phyloP scores from a whole-genome alignment of 2,329 filamentous ascomycete genomes.

The Esteya vermicola region DNA sequence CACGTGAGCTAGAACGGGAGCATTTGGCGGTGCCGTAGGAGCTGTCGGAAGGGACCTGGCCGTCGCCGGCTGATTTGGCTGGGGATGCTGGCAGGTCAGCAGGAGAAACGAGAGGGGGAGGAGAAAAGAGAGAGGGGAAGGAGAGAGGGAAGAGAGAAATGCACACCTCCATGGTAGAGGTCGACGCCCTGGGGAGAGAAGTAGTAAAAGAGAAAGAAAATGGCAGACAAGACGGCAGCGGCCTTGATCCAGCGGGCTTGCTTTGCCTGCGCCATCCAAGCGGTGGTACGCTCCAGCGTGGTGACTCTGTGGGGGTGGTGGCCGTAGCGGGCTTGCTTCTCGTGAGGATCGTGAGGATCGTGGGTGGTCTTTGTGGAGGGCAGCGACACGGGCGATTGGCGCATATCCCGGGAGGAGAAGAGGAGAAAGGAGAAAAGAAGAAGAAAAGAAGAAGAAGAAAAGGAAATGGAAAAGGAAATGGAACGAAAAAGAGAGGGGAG shows the following conservation, averaged over 20 bases:
- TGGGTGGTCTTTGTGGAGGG: conserved; percentile 43
- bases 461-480: neutral
- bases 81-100: neutral
- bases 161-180: conserved; percentile 33
- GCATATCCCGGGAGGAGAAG: conserved; percentile 35
- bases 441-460: neutral
- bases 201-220: conserved; percentile 50
- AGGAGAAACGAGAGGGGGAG: neutral
- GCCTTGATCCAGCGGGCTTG: conserved; percentile 53
- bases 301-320: conserved; percentile 28
- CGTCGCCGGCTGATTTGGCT: conserved; percentile 15
- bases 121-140: no score
- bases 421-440: neutral
- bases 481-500: neutral
- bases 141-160: neutral
- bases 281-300: conserved; percentile 38
- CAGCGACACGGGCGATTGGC: conserved; percentile 50
- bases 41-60: conserved; percentile 43
- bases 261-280: conserved; percentile 50
- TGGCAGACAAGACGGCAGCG: conserved; percentile 43
- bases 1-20: conserved; percentile 66
- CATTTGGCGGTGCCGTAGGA: conserved; percentile 60
- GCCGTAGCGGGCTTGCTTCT: conserved; percentile 49
- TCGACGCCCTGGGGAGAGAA: conserved; percentile 44
- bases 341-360: conserved; percentile 50